A percentile compares a stretch with the other conserved stretches of the same genome.
phyloP scores from a whole-genome alignment of 371 early-diverging fungal species.

The Apophysomyces ossiformis region DNA sequence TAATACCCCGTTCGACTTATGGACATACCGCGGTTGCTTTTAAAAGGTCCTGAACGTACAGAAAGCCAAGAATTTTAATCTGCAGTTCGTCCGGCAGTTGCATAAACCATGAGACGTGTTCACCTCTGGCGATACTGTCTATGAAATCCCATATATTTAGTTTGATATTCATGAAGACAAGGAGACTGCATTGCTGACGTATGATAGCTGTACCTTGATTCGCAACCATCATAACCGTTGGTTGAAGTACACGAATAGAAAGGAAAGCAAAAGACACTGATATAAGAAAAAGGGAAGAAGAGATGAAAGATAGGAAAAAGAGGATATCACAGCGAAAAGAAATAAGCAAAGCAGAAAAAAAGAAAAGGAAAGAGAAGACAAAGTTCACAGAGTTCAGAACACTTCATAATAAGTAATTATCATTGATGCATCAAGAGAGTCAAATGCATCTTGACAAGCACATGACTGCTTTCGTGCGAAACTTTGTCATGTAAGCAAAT shows the following conservation, averaged over 20 bases:
- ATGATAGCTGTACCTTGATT: not conserved
- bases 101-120: constrained; percentile 9
- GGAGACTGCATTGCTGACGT: not conserved
- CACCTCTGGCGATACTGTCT: not conserved
- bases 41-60: constrained; percentile 38
- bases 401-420: constrained; percentile 1
- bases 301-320: constrained; percentile 3
- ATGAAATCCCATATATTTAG: not conserved
- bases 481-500: too few relatives aligned
- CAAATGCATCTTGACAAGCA: constrained; percentile 10
- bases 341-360: constrained; percentile 5
- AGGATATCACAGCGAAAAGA: not conserved
- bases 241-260: too few relatives aligned
- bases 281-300: not conserved
- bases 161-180: not conserved
- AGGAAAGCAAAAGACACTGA: not conserved
- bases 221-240: not conserved
- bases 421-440: constrained; percentile 11
- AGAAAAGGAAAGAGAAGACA: constrained; percentile 1
- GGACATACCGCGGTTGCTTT: constrained; percentile 40
- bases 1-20: not conserved
- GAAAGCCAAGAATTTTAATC: constrained; percentile 35
- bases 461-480: not conserved
- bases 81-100: constrained; percentile 46
- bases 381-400: constrained; percentile 4